Percentiles rank a stretch among this genome's conserved stretches.
Conservation (phyloP, 805 yeast species). For the Candida sonorensis region DNA sequence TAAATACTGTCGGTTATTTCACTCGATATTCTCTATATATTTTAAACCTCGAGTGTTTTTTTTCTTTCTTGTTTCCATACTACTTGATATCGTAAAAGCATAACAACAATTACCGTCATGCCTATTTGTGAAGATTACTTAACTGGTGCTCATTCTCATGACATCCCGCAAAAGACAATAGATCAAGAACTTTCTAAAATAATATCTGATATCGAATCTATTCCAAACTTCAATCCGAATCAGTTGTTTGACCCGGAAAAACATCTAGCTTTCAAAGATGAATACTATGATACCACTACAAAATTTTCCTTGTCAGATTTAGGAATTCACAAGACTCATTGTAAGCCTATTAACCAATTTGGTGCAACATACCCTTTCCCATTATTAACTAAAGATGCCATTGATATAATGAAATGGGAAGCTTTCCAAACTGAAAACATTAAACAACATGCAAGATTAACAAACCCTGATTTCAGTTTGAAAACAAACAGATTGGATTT, state of each 20-base stretch:
- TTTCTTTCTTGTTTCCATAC: neutral
- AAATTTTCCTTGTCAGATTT: constrained; percentile 31
- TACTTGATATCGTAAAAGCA: neutral
- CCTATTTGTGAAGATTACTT: constrained; percentile 13
- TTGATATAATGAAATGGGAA: constrained; percentile 49
- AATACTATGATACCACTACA: constrained; percentile 30
- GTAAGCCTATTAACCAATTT: constrained; percentile 27
- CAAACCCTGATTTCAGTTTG: constrained; percentile 24
- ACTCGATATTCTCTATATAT: too few species aligned
- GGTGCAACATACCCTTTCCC: constrained; percentile 54
- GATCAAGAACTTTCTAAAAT: constrained; percentile 18
- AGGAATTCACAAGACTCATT: constrained; percentile 31
- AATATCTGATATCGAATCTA: constrained; percentile 9
- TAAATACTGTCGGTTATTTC: too few species aligned
- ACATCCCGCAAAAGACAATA: constrained; percentile 21
- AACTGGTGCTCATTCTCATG: constrained; percentile 18
- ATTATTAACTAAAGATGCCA: constrained; percentile 49
- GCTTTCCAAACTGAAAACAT: constrained; percentile 37
- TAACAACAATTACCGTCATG: constrained; percentile 2
- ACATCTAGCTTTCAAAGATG: constrained; percentile 33
- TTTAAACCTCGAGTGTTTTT: too few species aligned
- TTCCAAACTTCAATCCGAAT: constrained; percentile 12
- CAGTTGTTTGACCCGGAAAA: constrained; percentile 30
- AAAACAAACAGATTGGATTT: constrained; percentile 33
- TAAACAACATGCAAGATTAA: constrained; percentile 35